Base-by-base conservation (phyloP, 345 rosid species). In the Pugionium cornutum region DNA sequence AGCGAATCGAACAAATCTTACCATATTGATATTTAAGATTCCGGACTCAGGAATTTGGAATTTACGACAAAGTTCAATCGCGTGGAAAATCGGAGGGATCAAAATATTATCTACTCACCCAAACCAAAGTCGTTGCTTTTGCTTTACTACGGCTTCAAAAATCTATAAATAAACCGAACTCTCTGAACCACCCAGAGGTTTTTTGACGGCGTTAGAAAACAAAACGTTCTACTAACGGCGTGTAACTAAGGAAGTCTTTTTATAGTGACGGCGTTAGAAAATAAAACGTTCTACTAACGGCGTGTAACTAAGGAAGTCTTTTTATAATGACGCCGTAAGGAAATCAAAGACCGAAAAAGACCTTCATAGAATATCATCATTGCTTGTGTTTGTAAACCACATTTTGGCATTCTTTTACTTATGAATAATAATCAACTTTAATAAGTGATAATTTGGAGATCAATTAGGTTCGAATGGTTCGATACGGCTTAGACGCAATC, bases 21-120 rank as follows among this genome's bases (percentile, higher is more conserved):
- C 77, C 77, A 74, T 74, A 1, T 34, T 74, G 73, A 40, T 18
- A 67, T 41, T 62, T 74, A 54, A 73, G 68, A 64, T 33, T 67
- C 10, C 33, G 0, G 36, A 39, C 31, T 73, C 29, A 0, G 58
- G 10, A 67, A 47, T 67, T 62, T 68, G 68, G 71, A 26, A 73
- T 51, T 64, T 65, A 29, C 51, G 51, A 2, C 6, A 35, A 18
- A 40, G 53, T n/a, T 41, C 31, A 58, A 72, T 40, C 45, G 58
- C 52, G 7, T 4, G 5, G 37, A 3, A 27, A 40, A 40, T 47
- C 43, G 28, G 40, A 35, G 37, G 43, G 59, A 64, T 52, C 51
- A 31, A 52, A 41, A 8, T 52, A 5, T 31, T 51, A 63, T 62
- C 1, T 31, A 31, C 32, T 18, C 18, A 18, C 18, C 18, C 18